These are phyloP conservation scores for Uromyces viciae-fabae DNA, from an alignment of 1,284 basidiomycete species.

Conservation along the genomic window DNA sequence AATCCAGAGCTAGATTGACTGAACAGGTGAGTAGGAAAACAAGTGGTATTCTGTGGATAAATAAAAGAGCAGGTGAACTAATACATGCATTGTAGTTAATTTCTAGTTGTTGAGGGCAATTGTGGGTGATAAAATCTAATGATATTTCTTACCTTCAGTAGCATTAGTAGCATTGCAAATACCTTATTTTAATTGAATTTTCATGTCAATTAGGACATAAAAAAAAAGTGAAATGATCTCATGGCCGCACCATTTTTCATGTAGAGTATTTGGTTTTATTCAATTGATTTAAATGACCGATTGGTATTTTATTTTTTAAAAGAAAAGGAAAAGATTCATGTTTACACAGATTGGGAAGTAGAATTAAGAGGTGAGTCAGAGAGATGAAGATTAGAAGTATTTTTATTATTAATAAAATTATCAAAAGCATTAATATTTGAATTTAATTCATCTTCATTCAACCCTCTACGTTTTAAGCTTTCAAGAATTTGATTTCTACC, in stretches of 20 bases:
- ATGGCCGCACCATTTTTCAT: no score
- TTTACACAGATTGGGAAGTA: background rate
- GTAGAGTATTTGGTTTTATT: background rate
- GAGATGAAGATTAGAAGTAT: background rate
- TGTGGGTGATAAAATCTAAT: no score
- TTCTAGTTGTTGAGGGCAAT: no score
- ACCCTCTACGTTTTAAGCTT: background rate
- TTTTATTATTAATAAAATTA: background rate
- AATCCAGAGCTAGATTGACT: no score
- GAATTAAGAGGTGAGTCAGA: background rate
- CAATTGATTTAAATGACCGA: background rate
- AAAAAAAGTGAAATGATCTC: background rate
- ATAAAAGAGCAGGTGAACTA: no score
- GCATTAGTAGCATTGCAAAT: no score
- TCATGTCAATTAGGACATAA: background rate
- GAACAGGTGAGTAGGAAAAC: no score
- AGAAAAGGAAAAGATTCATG: background rate
- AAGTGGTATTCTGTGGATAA: no score
- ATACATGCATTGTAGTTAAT: no score
- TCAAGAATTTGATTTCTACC: background rate
- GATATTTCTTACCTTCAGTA: no score
- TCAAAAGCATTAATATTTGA: background rate
- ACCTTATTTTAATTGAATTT: background rate
- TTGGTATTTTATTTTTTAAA: background rate
- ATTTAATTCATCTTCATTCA: background rate